phyloP scores from a whole-genome alignment of 2,329 filamentous ascomycete species.

The Verticillium dahliae region DNA sequence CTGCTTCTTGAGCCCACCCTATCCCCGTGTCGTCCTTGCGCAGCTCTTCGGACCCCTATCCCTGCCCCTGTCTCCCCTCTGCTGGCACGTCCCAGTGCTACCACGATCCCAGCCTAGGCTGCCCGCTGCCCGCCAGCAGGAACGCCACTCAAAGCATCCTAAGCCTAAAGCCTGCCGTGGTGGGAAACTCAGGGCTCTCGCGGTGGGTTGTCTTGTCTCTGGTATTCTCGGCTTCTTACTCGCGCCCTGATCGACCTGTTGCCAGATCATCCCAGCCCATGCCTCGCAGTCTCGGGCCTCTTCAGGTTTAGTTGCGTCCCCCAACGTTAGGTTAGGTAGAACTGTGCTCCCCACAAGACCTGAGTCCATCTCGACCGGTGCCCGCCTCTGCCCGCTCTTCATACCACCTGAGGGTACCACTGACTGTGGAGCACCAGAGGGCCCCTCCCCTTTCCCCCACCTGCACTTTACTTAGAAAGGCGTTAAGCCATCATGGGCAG shows the following conservation, averaged over 20 bases:
- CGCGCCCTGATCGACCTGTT: constrained; percentile 20
- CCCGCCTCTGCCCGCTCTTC: background rate
- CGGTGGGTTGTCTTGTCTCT: constrained; percentile 7
- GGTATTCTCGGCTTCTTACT: constrained; percentile 3
- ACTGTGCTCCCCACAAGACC: constrained; percentile 17
- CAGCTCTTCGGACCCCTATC: constrained; percentile 19
- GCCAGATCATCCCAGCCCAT: constrained; percentile 27
- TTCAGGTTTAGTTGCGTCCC: constrained; percentile 27
- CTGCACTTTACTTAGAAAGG: constrained; percentile 18
- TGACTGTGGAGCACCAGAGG: constrained; percentile 15
- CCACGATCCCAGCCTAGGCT: constrained; percentile 11
- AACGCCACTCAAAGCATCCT: constrained; percentile 15
- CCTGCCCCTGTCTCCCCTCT: constrained; percentile 17
- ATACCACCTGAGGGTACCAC: constrained; percentile 21
- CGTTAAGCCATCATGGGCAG: constrained; percentile 19
- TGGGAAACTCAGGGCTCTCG: constrained; percentile 7
- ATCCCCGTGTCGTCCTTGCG: background rate
- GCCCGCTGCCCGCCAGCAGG: constrained; percentile 10
- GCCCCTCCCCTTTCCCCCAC: background rate
- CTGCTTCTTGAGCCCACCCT: constrained; percentile 8
- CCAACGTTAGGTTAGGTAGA: constrained; percentile 3
- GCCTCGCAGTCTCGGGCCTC: constrained; percentile 28
- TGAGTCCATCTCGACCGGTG: background rate
- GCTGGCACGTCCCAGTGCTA: constrained; percentile 8
- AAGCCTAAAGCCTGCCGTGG: constrained; percentile 5